Conservation (phyloP, 805 yeast species). For the Cyberlindnera petersonii region DNA sequence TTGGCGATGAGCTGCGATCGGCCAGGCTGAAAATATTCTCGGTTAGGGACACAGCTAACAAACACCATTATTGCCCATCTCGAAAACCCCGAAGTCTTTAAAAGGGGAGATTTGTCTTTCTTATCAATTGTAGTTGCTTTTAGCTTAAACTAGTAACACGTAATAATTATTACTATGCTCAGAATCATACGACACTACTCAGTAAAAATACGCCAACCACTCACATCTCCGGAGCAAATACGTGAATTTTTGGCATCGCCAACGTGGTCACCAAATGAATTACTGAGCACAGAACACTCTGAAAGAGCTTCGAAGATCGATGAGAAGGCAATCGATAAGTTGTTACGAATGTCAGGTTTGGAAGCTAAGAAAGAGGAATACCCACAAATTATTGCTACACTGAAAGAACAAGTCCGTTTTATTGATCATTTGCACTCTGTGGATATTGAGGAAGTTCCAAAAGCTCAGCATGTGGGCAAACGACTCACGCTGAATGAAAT, state of each 20-base stretch:
- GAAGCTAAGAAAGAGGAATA: slow-evolving; percentile 32
- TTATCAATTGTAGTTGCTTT: background rate
- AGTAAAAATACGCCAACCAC: slow-evolving; percentile 2
- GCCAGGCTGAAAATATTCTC: slow-evolving; percentile 8
- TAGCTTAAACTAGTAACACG: background rate
- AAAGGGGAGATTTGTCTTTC: background rate
- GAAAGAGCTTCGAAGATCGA: slow-evolving; percentile 13
- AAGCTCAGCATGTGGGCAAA: slow-evolving; percentile 27
- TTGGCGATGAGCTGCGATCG: slow-evolving; percentile 8
- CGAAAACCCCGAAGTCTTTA: background rate
- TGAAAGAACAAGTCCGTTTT: slow-evolving; percentile 48
- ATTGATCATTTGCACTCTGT: slow-evolving; percentile 41
- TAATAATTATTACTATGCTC: background rate
- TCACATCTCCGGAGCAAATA: slow-evolving; percentile 15
- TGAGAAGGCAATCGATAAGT: slow-evolving; percentile 24
- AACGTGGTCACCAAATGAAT: slow-evolving; percentile 25
- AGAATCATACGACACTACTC: slow-evolving; percentile 5
- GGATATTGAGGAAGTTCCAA: slow-evolving; percentile 10
- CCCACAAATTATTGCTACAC: slow-evolving; percentile 29
- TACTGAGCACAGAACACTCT: slow-evolving; percentile 21
- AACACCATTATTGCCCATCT: background rate
- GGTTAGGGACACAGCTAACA: slow-evolving; percentile 3
- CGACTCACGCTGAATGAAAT: slow-evolving; percentile 33
- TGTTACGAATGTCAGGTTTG: slow-evolving; percentile 49
- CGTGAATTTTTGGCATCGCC: slow-evolving; percentile 13